These are phyloP conservation scores for Amborella trichopoda DNA, from an alignment of 164 flowering plant species.

Conservation along the genomic window DNA sequence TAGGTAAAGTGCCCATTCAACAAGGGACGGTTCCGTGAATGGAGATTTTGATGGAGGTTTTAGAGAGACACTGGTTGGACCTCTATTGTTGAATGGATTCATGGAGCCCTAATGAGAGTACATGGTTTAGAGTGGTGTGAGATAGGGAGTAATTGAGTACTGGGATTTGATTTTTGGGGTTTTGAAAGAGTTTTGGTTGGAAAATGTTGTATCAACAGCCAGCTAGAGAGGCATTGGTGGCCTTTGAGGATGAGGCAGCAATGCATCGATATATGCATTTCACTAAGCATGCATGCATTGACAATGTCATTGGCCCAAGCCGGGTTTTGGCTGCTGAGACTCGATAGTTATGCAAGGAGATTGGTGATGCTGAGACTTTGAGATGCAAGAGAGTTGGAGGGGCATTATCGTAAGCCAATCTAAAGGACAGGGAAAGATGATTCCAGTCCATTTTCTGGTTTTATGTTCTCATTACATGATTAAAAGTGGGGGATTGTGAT, in stretches of 20 bases:
- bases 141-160: conserved; percentile 53
- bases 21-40: conserved; percentile 96
- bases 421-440: too few relatives aligned
- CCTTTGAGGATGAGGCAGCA: conserved; percentile 40
- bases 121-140: conserved; percentile 59
- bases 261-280: conserved; percentile 43
- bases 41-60: conserved; percentile 94
- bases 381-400: too few relatives aligned
- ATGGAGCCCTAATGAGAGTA: conserved; percentile 91
- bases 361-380: conserved; percentile 72
- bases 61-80: conserved; percentile 91
- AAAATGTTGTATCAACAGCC: conserved; percentile 82
- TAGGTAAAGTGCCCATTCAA: conserved; percentile 96
- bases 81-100: conserved; percentile 90
- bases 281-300: conserved; percentile 61
- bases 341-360: conserved; percentile 61
- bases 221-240: conserved; percentile 55
- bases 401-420: too few relatives aligned
- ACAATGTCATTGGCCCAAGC: conserved; percentile 49
- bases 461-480: too few relatives aligned
- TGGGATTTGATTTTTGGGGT: conserved; percentile 72
- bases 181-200: conserved; percentile 94
- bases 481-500: too few relatives aligned
- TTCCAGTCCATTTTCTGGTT: too few relatives aligned
- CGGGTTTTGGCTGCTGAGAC: conserved; percentile 50